These are phyloP conservation scores for Botryotinia globosa DNA, from an alignment of 2,329 filamentous ascomycete genomes.

Conservation along the genomic window DNA sequence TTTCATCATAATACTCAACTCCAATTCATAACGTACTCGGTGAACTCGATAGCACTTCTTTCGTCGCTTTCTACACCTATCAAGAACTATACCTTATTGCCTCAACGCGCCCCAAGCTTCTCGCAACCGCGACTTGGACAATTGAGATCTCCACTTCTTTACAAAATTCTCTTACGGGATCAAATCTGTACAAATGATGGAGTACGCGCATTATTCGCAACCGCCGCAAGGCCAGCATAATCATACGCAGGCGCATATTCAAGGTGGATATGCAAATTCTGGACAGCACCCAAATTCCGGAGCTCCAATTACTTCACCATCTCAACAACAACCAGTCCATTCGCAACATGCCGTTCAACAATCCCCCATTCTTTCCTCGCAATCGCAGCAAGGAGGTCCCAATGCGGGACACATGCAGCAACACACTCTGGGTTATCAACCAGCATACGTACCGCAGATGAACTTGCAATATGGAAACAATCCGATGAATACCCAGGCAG, in stretches of 20 bases:
- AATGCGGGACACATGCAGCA: slow-evolving; percentile 58
- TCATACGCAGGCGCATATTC: slow-evolving; percentile 56
- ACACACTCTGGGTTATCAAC: slow-evolving; percentile 76
- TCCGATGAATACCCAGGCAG: slow-evolving; percentile 68
- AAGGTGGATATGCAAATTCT: slow-evolving; percentile 61
- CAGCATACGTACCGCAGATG: slow-evolving; percentile 69
- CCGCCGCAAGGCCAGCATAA: slow-evolving; percentile 57
- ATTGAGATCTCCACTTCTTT: slow-evolving; percentile 20
- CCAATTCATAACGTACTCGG: slow-evolving; percentile 22
- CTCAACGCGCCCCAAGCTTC: slow-evolving; percentile 20
- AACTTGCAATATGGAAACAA: slow-evolving; percentile 82
- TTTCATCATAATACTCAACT: slow-evolving; percentile 19
- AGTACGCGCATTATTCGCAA: slow-evolving; percentile 72
- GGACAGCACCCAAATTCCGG: slow-evolving; percentile 50
- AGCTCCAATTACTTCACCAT: slow-evolving; percentile 65
- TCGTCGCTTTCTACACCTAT: slow-evolving; percentile 21
- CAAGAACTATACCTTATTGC: slow-evolving; percentile 22
- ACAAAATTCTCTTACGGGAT: slow-evolving; percentile 29
- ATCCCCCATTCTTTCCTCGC: slow-evolving; percentile 76
- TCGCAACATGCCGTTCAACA: slow-evolving; percentile 60
- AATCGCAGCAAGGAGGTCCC: slow-evolving; percentile 67
- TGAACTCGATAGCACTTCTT: slow-evolving; percentile 19
- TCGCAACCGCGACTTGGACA: slow-evolving; percentile 13
- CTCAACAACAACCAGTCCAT: slow-evolving; percentile 62
- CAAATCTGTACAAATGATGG: slow-evolving; percentile 55